Percentiles rank a stretch among this genome's conserved stretches.
Conservation (phyloP, 306 rosid species). For the Begonia masoniana region DNA sequence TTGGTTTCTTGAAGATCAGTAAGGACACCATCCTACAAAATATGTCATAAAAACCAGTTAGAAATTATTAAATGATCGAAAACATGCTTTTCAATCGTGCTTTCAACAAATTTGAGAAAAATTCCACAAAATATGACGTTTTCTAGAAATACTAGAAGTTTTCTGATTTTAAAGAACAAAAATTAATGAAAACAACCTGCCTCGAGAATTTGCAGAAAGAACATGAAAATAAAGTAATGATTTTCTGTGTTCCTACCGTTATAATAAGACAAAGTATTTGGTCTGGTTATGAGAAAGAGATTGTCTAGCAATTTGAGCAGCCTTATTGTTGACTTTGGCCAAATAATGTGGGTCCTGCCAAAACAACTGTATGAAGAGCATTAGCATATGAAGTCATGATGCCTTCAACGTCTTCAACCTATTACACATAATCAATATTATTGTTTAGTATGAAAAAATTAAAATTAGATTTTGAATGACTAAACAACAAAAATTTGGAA, state of each 20-base stretch:
- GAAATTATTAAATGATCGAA: too few species aligned
- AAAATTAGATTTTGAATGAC: too few species aligned
- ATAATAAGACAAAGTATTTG: slow-evolving; percentile 52
- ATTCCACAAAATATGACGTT: not conserved
- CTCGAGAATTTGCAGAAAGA: not conserved
- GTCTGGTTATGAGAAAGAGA: slow-evolving; percentile 27
- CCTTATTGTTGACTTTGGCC: slow-evolving; percentile 62
- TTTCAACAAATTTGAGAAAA: too few species aligned
- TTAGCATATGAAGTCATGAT: slow-evolving; percentile 63
- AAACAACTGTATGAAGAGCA: slow-evolving; percentile 38
- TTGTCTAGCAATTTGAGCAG: slow-evolving; percentile 51
- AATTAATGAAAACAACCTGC: not conserved
- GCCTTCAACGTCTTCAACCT: slow-evolving; percentile 85
- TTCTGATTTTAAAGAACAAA: not conserved
- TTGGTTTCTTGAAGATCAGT: slow-evolving; percentile 82
- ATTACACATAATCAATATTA: too few species aligned
- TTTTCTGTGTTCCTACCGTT: slow-evolving; percentile 32
- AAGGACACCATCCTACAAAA: slow-evolving; percentile 71
- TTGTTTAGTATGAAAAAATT: too few species aligned
- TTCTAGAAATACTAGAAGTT: too few species aligned
- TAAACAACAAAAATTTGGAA: too few species aligned
- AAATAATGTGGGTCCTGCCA: slow-evolving; percentile 80
- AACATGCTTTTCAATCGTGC: too few species aligned
- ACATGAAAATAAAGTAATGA: not conserved
- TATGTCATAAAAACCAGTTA: not conserved